Evolutionary conservation across 257 asterid species (phyloP), one percentile per base, ranked within the genome.

Genomic region (Verbena officinalis): DNA sequence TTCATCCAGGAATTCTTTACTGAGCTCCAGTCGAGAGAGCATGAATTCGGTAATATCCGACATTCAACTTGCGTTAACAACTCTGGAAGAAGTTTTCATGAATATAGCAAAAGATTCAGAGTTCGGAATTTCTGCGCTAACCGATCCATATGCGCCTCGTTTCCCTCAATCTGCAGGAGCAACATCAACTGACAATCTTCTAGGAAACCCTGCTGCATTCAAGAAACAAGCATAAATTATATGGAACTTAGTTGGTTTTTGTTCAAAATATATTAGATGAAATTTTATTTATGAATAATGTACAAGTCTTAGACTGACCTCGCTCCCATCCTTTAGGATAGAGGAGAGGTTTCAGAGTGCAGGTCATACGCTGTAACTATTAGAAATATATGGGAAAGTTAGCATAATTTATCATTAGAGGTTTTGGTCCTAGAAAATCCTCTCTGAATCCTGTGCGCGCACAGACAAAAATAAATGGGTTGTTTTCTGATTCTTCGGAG

Each of bases 51-150:
- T 10, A 27, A 90, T 90, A 77, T 16, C 92, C 20, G 97, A 90
- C 73, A 79, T 90, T 81, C 97, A 90, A 73, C 90, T 90, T 17
- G 95, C 96, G 39, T 89, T 90, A 31, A 74, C 97, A 19, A 90
- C 97, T 17, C 84, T 90, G 1, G 97, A 90, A 82, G 95, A 90
- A 81, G 97, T 90, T 24, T 90, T 90, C 62, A 76, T 87, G 36
- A 87, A 85, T 64, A 90, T 90, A 36, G 92, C 96, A 38, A 85
- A 75, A 64, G 71, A 79, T 69, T 95, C 97, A 42, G 97, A 87
- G 77, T 39, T 87, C 61, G 97, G 85, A 80, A 83, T 48, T 56
- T 5, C 96, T 52, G 79, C 82, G 10, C 87, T 87, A 5, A 92
- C 81, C 63, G 95, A 88, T 66, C 61, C 74, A 65, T 75, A 77